Evolutionary conservation across 805 yeast genomes (phyloP).

Genomic region (Danielozyma ontarioensis): DNA sequence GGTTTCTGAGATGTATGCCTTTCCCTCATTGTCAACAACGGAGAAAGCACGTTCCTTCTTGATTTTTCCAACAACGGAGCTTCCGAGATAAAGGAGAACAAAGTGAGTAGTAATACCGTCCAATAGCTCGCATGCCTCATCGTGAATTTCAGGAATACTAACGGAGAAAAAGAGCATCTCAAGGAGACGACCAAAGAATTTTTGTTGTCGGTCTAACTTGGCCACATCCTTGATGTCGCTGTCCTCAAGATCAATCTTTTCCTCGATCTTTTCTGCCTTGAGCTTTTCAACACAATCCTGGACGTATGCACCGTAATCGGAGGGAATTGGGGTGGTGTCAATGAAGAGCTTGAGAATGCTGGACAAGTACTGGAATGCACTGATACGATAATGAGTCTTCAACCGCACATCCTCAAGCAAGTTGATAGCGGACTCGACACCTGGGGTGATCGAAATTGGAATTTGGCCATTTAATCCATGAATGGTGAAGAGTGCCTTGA

Average conservation of each 20-base stretch:
- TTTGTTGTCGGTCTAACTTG: slow-evolving; percentile 56
- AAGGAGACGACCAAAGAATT: slow-evolving; percentile 56
- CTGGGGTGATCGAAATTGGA: slow-evolving; percentile 79
- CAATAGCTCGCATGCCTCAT: slow-evolving; percentile 60
- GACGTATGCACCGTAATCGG: slow-evolving; percentile 37
- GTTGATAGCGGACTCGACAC: slow-evolving; percentile 70
- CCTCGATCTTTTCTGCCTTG: slow-evolving; percentile 33
- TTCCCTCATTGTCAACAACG: slow-evolving; percentile 76
- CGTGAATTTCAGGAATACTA: slow-evolving; percentile 65
- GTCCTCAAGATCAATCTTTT: slow-evolving; percentile 29
- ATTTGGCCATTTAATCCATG: slow-evolving; percentile 58
- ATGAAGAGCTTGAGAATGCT: slow-evolving; percentile 65
- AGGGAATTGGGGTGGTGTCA: slow-evolving; percentile 47
- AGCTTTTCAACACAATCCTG: slow-evolving; percentile 45
- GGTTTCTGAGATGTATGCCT: slow-evolving; percentile 60
- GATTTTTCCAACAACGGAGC: slow-evolving; percentile 62
- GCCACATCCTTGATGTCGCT: slow-evolving; percentile 43
- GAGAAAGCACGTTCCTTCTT: slow-evolving; percentile 67
- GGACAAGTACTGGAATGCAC: slow-evolving; percentile 71
- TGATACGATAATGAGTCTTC: slow-evolving; percentile 62
- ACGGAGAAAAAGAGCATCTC: slow-evolving; percentile 73
- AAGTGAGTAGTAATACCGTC: slow-evolving; percentile 73
- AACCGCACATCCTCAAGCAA: slow-evolving; percentile 64
- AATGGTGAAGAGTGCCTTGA: slow-evolving; percentile 62
- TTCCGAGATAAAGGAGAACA: slow-evolving; percentile 70